These are phyloP conservation scores for Cucurbita ficifolia DNA, from an alignment of 306 rosid genomes.

Conservation along the genomic window DNA sequence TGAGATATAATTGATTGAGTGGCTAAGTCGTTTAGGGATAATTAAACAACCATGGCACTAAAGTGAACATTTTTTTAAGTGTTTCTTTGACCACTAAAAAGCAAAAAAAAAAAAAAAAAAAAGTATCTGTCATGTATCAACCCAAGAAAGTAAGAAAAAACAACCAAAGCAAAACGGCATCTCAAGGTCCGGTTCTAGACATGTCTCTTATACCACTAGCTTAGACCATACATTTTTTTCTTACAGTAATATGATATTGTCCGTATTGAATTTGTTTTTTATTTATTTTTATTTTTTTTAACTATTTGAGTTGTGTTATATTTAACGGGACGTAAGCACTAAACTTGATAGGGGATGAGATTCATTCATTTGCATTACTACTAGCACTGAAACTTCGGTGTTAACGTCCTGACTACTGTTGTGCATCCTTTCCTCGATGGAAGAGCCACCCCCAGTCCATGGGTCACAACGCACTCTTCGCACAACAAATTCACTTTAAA, in stretches of 20 bases:
- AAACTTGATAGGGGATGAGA: neutral
- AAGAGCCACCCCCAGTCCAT: no score
- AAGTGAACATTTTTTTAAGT: neutral
- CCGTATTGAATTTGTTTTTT: no score
- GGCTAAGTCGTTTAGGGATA: neutral
- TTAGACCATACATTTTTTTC: no score
- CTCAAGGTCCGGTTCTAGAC: neutral
- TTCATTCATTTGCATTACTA: slow-evolving; percentile 1
- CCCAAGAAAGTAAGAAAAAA: neutral
- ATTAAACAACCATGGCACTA: slow-evolving; percentile 1
- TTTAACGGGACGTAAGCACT: neutral
- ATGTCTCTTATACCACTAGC: no score
- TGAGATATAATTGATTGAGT: neutral
- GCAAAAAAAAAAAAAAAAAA: neutral
- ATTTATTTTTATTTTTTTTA: no score
- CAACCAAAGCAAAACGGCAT: neutral
- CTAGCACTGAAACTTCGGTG: neutral
- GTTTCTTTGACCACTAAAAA: slow-evolving; percentile 1
- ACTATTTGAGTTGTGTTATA: neutral
- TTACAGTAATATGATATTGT: no score
- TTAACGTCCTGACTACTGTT: neutral
- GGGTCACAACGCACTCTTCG: no score
- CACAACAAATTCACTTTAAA: no score
- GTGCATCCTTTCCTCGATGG: neutral
- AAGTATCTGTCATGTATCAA: neutral